Evolutionary conservation across 495 filamentous ascomycete genomes (phyloP).

Genomic region (Tuber calosporum): DNA sequence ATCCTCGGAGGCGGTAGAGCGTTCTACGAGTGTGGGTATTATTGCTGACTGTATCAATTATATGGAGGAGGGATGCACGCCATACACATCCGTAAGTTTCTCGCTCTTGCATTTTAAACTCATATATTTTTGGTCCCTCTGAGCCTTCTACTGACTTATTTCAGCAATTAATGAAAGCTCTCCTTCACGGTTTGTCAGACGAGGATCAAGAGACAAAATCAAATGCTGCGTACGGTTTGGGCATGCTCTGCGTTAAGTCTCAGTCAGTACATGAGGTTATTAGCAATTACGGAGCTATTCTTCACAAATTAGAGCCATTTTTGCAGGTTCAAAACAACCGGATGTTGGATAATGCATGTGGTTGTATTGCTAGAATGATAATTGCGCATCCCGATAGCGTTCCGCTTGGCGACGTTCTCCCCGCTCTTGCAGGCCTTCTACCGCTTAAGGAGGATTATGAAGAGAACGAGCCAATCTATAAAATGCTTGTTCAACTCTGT

Average conservation of each 20-base stretch:
- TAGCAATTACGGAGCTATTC: conserved; percentile 65
- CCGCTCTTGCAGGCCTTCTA: conserved; percentile 66
- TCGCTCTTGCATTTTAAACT: background rate
- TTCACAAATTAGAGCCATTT: conserved; percentile 74
- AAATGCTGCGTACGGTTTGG: conserved; percentile 85
- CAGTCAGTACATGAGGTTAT: conserved; percentile 62
- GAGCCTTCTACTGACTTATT: background rate
- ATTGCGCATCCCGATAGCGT: conserved; percentile 69
- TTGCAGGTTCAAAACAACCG: conserved; percentile 66
- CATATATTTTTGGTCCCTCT: background rate
- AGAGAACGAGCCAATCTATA: conserved; percentile 88
- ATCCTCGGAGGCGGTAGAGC: conserved; percentile 74
- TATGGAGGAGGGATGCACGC: conserved; percentile 72
- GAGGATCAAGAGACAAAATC: conserved; percentile 88
- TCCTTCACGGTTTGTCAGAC: conserved; percentile 79
- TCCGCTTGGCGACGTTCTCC: conserved; percentile 71
- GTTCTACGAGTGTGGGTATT: conserved; percentile 78
- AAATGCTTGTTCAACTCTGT: conserved; percentile 81
- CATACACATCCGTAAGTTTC: conserved; percentile 54
- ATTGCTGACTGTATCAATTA: conserved; percentile 84
- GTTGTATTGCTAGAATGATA: conserved; percentile 89
- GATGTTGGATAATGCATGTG: conserved; percentile 85
- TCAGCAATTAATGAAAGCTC: conserved; percentile 61
- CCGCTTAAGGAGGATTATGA: conserved; percentile 92
- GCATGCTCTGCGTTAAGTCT: conserved; percentile 73